Percentiles rank a stretch among this genome's conserved stretches.
Evolutionary conservation across 2,329 filamentous ascomycete genomes (phyloP).

Genomic region (Dactylellina sp.): DNA sequence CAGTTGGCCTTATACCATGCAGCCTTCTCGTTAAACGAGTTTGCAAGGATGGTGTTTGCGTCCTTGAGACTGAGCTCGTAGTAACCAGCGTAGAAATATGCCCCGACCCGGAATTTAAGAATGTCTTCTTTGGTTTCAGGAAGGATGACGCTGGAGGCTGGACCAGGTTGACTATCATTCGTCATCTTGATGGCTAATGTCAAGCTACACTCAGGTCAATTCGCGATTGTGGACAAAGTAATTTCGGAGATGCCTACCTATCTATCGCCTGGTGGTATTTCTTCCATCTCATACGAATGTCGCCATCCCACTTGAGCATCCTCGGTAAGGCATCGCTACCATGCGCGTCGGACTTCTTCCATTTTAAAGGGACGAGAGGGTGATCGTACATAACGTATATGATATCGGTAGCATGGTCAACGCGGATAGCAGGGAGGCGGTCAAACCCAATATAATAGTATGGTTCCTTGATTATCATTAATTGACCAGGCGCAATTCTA

Average conservation of each 20-base stretch:
- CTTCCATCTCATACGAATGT: constrained; percentile 51
- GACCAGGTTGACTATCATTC: not conserved
- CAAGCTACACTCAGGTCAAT: constrained; percentile 4
- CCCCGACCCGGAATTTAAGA: constrained; percentile 16
- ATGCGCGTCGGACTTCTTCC: constrained; percentile 33
- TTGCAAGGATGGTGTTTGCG: constrained; percentile 13
- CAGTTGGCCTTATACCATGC: constrained; percentile 47
- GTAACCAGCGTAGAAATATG: constrained; percentile 15
- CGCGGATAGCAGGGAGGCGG: constrained; percentile 27
- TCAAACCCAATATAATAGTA: constrained; percentile 34
- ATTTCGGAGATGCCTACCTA: constrained; percentile 5
- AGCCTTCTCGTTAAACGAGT: constrained; percentile 20
- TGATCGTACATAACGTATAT: constrained; percentile 37
- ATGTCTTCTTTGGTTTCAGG: constrained; percentile 8
- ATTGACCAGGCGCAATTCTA: constrained; percentile 27
- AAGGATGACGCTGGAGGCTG: not conserved
- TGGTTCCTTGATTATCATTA: constrained; percentile 51
- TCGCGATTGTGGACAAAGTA: not conserved
- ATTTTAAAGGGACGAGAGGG: constrained; percentile 29
- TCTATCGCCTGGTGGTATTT: constrained; percentile 48
- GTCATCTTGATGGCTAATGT: not conserved
- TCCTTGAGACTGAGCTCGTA: constrained; percentile 26
- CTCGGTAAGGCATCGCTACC: constrained; percentile 19
- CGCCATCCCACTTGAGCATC: constrained; percentile 39
- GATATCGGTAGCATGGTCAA: constrained; percentile 46